Percentiles rank a stretch among this genome's conserved stretches.
Evolutionary conservation across 1,284 basidiomycete species (phyloP).

Genomic region (Agaricales sp.): DNA sequence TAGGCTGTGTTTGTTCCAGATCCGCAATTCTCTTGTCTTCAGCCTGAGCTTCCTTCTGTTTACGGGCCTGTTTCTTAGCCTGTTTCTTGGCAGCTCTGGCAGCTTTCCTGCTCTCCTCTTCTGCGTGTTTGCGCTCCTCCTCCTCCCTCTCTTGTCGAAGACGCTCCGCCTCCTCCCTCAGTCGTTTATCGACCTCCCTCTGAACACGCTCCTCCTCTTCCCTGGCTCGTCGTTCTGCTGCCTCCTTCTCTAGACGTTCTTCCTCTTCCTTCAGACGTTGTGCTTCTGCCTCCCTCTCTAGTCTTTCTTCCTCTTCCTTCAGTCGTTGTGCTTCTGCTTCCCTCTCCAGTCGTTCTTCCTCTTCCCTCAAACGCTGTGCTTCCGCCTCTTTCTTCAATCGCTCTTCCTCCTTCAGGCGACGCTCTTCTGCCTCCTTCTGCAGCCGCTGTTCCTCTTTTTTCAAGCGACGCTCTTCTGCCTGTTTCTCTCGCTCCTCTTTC

Average conservation of each 20-base stretch:
- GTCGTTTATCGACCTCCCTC: not conserved
- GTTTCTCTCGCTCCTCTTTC: not conserved
- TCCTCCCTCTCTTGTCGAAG: slow-evolving; percentile 10
- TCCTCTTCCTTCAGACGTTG: not conserved
- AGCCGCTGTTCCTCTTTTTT: not conserved
- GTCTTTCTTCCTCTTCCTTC: not conserved
- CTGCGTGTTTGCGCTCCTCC: not conserved
- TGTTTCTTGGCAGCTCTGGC: not conserved
- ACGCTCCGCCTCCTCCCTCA: slow-evolving; percentile 1
- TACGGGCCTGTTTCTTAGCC: not conserved
- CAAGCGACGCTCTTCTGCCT: too few relatives aligned
- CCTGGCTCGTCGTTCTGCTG: not conserved
- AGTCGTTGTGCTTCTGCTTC: not conserved
- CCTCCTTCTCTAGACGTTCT: not conserved
- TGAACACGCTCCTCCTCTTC: not conserved
- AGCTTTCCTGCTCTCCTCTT: not conserved
- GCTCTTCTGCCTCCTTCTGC: not conserved
- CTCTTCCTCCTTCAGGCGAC: not conserved
- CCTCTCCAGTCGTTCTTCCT: not conserved
- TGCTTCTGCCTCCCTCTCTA: not conserved
- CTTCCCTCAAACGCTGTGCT: not conserved
- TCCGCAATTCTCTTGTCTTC: not conserved
- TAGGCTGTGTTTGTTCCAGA: not conserved
- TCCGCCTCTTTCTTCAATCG: not conserved
- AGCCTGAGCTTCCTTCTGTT: not conserved